Percentiles rank a stretch among this genome's conserved stretches.
Evolutionary conservation across 2,329 filamentous ascomycete genomes (phyloP).

Genomic region (Lachnellula hyalina): DNA sequence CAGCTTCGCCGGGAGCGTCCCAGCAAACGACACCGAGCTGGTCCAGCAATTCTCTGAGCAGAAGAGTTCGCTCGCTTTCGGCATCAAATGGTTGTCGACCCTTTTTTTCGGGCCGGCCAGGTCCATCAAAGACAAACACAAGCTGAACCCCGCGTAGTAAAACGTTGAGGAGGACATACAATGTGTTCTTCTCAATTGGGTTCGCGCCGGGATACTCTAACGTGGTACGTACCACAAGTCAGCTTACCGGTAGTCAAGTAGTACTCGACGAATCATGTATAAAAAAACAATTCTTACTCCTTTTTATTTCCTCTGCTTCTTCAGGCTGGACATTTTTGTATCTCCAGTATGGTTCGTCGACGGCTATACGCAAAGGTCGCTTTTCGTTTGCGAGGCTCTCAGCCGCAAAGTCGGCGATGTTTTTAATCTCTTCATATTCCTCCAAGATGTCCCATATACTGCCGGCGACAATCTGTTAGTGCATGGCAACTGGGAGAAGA

Average conservation of each 20-base stretch:
- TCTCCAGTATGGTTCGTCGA: neutral
- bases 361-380: neutral
- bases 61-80: neutral
- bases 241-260: neutral
- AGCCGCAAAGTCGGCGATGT: neutral
- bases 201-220: neutral
- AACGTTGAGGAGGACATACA: neutral
- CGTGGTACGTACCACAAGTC: neutral
- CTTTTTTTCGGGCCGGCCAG: neutral
- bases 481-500: neutral
- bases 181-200: neutral
- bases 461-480: neutral
- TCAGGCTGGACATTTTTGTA: neutral
- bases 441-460: neutral
- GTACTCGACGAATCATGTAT: neutral
- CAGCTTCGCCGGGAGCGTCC: conserved; percentile 85
- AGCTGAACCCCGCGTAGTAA: neutral
- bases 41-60: conserved; percentile 10
- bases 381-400: neutral
- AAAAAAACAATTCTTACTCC: neutral
- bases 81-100: neutral
- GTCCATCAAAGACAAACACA: neutral
- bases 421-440: neutral
- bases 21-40: conserved; percentile 69
- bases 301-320: neutral